phyloP scores from a whole-genome alignment of 768 basidiomycete species.

The Calocybe indica region DNA sequence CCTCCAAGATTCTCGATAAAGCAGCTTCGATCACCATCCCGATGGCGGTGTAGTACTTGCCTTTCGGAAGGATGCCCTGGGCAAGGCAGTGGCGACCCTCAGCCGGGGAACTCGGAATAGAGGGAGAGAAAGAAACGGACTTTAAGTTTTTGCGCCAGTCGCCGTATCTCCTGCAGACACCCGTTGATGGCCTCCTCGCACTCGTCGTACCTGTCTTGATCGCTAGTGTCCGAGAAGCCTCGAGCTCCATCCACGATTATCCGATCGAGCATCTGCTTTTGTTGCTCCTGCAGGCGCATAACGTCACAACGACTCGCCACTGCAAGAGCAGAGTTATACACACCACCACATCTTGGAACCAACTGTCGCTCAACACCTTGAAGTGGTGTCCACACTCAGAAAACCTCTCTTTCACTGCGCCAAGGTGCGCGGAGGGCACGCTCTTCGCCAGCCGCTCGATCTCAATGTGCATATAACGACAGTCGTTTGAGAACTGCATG shows the following conservation, averaged over 20 bases:
- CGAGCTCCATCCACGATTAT: conserved; percentile 47
- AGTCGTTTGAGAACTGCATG: conserved; percentile 83
- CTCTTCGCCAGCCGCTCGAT: conserved; percentile 34
- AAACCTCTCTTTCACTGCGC: conserved; percentile 37
- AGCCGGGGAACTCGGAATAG: neutral
- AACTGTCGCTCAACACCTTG: conserved; percentile 54
- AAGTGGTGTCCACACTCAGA: conserved; percentile 47
- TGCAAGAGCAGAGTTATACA: conserved; percentile 15
- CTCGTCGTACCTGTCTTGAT: conserved; percentile 71
- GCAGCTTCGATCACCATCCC: conserved; percentile 68
- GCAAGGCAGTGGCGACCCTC: neutral
- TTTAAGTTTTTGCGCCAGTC: conserved; percentile 64
- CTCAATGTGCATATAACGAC: conserved; percentile 56
- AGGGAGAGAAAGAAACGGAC: conserved; percentile 30
- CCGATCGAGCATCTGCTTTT: conserved; percentile 36
- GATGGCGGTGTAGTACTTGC: conserved; percentile 64
- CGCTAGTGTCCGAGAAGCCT: conserved; percentile 63
- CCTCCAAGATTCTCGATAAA: conserved; percentile 59
- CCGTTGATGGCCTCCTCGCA: conserved; percentile 66
- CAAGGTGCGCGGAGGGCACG: conserved; percentile 9
- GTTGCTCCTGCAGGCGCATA: conserved; percentile 34
- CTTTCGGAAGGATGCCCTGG: conserved; percentile 64
- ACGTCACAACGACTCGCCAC: neutral
- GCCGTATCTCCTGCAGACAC: conserved; percentile 58
- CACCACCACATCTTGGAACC: conserved; percentile 69